These are phyloP conservation scores for Tilletia indica DNA, from an alignment of 1,284 basidiomycete genomes.

Conservation along the genomic window DNA sequence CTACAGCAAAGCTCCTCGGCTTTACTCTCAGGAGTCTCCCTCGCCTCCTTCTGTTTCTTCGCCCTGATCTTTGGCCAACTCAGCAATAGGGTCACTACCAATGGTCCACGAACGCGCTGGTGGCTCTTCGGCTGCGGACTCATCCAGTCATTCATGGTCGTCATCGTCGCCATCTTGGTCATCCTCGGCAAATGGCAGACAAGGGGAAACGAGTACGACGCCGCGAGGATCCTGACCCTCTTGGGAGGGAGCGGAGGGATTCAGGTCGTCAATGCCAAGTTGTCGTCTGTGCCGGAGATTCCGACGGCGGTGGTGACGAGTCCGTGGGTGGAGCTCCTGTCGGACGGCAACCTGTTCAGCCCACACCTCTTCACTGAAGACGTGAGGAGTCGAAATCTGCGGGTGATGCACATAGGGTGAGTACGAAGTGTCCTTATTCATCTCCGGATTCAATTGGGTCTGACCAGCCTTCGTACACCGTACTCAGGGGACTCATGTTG, in stretches of 20 bases:
- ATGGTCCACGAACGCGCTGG: constrained; percentile 11
- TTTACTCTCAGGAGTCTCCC: neutral
- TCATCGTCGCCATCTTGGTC: constrained; percentile 2
- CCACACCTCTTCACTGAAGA: constrained; percentile 6
- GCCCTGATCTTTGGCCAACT: constrained; percentile 13
- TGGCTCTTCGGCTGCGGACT: constrained; percentile 1
- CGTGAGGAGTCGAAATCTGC: neutral
- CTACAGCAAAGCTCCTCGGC: neutral
- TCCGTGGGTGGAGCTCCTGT: constrained; percentile 7
- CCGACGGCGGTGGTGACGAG: constrained; percentile 6
- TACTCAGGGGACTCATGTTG: neutral
- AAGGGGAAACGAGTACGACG: neutral
- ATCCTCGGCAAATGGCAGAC: neutral
- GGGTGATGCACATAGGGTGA: constrained; percentile 9
- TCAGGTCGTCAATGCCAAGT: constrained; percentile 12
- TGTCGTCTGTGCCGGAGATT: neutral
- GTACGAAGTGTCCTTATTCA: neutral
- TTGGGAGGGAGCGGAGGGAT: constrained; percentile 1
- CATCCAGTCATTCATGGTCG: constrained; percentile 1
- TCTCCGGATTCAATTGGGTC: no score
- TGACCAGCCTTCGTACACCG: neutral
- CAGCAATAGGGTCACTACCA: neutral
- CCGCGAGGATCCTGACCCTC: neutral
- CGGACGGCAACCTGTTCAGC: constrained; percentile 8
- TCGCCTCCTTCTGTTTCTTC: constrained; percentile 10